phyloP scores from a whole-genome alignment of 2,329 filamentous ascomycete genomes.

The Pseudocercospora fijiensis region DNA sequence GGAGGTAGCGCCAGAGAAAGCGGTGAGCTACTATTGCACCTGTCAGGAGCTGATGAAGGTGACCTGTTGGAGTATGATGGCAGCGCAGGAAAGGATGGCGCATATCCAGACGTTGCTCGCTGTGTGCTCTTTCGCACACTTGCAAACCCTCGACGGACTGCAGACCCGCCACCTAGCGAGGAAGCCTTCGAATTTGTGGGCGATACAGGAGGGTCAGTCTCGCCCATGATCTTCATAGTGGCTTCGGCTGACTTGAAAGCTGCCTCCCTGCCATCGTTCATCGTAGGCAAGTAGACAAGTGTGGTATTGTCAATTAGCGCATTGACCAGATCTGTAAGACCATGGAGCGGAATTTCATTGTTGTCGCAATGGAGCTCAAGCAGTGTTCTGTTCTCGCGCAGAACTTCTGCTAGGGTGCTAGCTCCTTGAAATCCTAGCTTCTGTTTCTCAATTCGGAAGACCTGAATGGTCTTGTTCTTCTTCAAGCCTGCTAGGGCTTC shows the following conservation, averaged over 20 bases:
- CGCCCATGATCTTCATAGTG: conserved; percentile 37
- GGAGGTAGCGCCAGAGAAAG: conserved; percentile 32
- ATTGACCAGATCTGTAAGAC: conserved; percentile 68
- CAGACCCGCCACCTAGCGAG: conserved; percentile 22
- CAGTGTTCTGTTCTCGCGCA: conserved; percentile 63
- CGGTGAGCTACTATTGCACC: conserved; percentile 21
- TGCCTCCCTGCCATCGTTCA: conserved; percentile 61
- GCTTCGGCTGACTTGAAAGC: conserved; percentile 53
- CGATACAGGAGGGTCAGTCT: conserved; percentile 27
- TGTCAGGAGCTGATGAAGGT: conserved; percentile 12
- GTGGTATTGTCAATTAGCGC: conserved; percentile 65
- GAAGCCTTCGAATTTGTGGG: conserved; percentile 23
- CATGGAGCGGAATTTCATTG: conserved; percentile 70
- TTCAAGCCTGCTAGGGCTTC: conserved; percentile 64
- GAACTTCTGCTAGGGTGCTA: conserved; percentile 66
- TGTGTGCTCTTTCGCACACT: conserved; percentile 36
- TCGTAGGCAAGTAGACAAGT: conserved; percentile 61
- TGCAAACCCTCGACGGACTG: conserved; percentile 36
- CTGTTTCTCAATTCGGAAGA: conserved; percentile 66
- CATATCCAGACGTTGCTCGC: conserved; percentile 31
- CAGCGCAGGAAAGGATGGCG: conserved; percentile 36
- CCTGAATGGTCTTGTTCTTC: conserved; percentile 60
- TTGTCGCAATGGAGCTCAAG: conserved; percentile 68
- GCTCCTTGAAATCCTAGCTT: conserved; percentile 68
- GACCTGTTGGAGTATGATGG: conserved; percentile 21